A percentile compares a stretch with the other conserved stretches of the same genome.
Evolutionary conservation across 2,329 filamentous ascomycete species (phyloP).

Genomic region (Emmonsiellopsis sp.): DNA sequence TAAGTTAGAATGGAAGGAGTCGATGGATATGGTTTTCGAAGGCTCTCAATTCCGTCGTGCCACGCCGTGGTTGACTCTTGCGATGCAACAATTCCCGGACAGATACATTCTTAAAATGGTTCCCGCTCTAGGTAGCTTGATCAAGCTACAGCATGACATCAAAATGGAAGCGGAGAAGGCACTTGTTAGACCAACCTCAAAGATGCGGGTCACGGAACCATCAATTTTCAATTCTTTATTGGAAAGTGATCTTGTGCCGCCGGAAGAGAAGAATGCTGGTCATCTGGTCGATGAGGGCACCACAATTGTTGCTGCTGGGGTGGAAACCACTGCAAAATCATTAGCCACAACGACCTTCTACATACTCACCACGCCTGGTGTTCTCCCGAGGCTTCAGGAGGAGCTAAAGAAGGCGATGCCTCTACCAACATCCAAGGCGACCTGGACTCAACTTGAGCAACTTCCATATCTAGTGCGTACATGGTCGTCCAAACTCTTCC

Average conservation of each 20-base stretch:
- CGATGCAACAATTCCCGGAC: not conserved
- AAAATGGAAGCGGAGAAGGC: not conserved
- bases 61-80: not conserved
- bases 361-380: slow-evolving; percentile 14
- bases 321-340: slow-evolving; percentile 28
- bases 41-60: not conserved
- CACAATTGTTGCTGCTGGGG: slow-evolving; percentile 29
- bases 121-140: not conserved
- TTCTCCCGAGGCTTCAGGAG: slow-evolving; percentile 16
- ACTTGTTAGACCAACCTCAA: not conserved
- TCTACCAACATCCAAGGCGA: slow-evolving; percentile 13
- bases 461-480: slow-evolving; percentile 31
- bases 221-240: not conserved
- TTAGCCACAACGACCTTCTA: slow-evolving; percentile 22
- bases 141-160: not conserved
- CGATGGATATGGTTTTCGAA: not conserved
- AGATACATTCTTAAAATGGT: not conserved
- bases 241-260: slow-evolving; percentile 9
- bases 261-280: slow-evolving; percentile 12
- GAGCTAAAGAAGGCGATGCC: slow-evolving; percentile 24
- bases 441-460: slow-evolving; percentile 27
- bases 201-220: not conserved
- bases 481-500: not conserved
- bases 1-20: not conserved
- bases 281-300: slow-evolving; percentile 32